Evolutionary conservation across 2,329 filamentous ascomycete genomes (phyloP), one percentile per base, ranked within the genome.

Genomic region (Sclerotiophoma versabilis): DNA sequence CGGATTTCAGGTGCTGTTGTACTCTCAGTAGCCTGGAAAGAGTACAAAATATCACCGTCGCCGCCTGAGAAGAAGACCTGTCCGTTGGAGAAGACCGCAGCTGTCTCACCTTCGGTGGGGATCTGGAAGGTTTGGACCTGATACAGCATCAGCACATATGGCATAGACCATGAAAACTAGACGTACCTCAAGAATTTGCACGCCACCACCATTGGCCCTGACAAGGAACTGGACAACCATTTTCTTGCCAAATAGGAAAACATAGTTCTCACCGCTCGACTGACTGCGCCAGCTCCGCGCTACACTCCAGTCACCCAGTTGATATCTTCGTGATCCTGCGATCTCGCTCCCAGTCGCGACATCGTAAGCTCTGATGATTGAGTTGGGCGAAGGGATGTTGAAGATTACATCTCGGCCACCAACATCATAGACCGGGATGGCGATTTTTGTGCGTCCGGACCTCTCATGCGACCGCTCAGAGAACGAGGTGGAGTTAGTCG

Each of bases 241-340:
- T 39, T 64, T 66, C 49, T 72, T 72, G 22, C 69, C 69, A 34
- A 72, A 71, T 9, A 72, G 23, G 42, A 68, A 72, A 6, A 71
- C 26, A 33, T 72, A 71, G 30, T 47, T 64, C 12, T 69, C 54
- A 1, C 66, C 66, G 20, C 68, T 71, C 17, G 58, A 55, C 11
- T 46, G 45, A 30, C 65, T 71, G 6, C 62, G 60, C 69, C 69
- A 72, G n/a, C 54, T 57, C 15, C 69, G 69, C 9, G 65, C 58
- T 6, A 64, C 62, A 23, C 66, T 70, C 69, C 68, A 71, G 33
- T 72, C 68, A 5, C 69, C 68, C 8, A 71, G 49, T 27, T 65
- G 49, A 9, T 58, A 63, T 55, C 69, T 71, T 11, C 62, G 49
- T 11, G 68, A 64, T 12, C 62, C 56, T 2, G 53, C 14, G 3